These are phyloP conservation scores for Phytophthora megakarya DNA, from an alignment of 352 stramenopile species.

Conservation along the genomic window DNA sequence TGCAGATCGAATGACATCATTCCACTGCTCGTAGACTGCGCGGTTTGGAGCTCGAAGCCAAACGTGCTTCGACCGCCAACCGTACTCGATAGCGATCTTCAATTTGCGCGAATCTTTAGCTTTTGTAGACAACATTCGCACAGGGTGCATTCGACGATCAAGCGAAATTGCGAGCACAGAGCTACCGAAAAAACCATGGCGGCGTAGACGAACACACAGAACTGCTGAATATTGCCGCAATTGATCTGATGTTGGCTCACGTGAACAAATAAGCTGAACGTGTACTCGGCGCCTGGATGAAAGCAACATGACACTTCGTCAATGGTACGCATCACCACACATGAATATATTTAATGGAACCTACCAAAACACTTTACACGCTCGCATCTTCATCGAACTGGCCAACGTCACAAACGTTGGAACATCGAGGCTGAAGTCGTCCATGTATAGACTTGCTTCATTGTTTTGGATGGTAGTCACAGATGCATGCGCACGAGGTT, in stretches of 20 bases:
- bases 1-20: constrained; percentile 31
- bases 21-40: constrained; percentile 36
- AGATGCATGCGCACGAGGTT: constrained; percentile 17
- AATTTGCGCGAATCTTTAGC: constrained; percentile 26
- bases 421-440: constrained; percentile 28
- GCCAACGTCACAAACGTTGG: constrained; percentile 30
- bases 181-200: constrained; percentile 22
- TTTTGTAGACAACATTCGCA: constrained; percentile 24
- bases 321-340: neutral
- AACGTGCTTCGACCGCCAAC: constrained; percentile 21
- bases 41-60: constrained; percentile 29
- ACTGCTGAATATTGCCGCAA: constrained; percentile 26
- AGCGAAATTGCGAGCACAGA: constrained; percentile 25
- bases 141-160: constrained; percentile 32
- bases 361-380: constrained; percentile 32
- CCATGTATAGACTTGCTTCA: constrained; percentile 35
- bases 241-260: constrained; percentile 18
- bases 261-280: constrained; percentile 31
- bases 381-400: constrained; percentile 33
- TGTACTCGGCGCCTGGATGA: constrained; percentile 18
- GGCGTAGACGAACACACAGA: constrained; percentile 22
- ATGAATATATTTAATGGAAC: neutral
- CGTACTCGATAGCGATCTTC: constrained; percentile 32
- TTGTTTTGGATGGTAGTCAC: constrained; percentile 30
- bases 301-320: neutral